Percentiles rank a stretch among this genome's conserved stretches.
These are phyloP conservation scores for Lanmaoa pseudosensibilis DNA, from an alignment of 768 basidiomycete species.

Conservation along the genomic window DNA sequence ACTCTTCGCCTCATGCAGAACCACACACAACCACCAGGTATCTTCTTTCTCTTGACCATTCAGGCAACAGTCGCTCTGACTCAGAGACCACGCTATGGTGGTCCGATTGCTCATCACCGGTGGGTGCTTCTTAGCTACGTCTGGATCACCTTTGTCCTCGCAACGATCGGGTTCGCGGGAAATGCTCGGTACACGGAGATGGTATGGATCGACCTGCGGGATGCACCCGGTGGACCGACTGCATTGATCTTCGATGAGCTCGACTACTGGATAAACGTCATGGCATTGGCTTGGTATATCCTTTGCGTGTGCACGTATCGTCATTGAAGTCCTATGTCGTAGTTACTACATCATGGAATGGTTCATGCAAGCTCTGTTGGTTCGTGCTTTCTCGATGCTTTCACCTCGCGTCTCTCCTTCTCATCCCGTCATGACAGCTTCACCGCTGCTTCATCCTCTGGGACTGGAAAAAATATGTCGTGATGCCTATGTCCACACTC, in stretches of 20 bases:
- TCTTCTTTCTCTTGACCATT: conserved; percentile 23
- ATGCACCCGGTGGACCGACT: conserved; percentile 11
- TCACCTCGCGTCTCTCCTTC: neutral
- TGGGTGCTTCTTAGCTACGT: conserved; percentile 22
- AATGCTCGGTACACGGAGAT: conserved; percentile 30
- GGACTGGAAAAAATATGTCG: conserved; percentile 12
- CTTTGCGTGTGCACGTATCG: neutral
- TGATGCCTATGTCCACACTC: conserved; percentile 15
- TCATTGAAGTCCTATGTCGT: neutral
- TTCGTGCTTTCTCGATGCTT: neutral
- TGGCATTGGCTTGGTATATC: conserved; percentile 21
- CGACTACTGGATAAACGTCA: conserved; percentile 19
- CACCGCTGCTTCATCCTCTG: conserved; percentile 20
- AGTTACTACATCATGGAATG: conserved; percentile 33
- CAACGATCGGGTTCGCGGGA: conserved; percentile 24
- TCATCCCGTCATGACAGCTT: conserved; percentile 6
- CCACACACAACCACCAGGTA: conserved; percentile 11
- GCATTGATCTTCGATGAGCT: conserved; percentile 16
- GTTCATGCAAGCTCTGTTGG: conserved; percentile 29
- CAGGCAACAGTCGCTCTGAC: conserved; percentile 15
- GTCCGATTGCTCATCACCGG: conserved; percentile 1
- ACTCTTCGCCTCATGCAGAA: neutral
- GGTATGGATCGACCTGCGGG: conserved; percentile 36
- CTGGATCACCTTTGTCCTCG: conserved; percentile 27
- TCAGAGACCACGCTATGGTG: neutral